Conservation (phyloP, 805 yeast species). For the Yamadazyma takamatsuzukensis region DNA sequence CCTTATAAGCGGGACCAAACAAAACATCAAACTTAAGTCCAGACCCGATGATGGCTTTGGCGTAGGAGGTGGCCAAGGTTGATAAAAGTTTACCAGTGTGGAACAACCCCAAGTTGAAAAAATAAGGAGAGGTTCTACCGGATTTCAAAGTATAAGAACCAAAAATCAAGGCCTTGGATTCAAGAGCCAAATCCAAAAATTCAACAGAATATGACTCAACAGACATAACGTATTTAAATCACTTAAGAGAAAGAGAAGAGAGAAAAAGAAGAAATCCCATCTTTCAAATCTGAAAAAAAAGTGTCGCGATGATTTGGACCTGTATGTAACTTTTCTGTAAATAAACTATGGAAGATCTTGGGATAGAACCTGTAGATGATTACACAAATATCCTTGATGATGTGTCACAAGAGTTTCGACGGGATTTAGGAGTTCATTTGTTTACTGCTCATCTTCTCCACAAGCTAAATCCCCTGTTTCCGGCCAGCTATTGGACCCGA, state of each 20-base stretch:
- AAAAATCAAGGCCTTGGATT: conserved; percentile 77
- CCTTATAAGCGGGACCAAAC: conserved; percentile 98
- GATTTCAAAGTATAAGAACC: conserved; percentile 88
- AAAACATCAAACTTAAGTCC: conserved; percentile 84
- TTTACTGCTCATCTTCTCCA: conserved; percentile 52
- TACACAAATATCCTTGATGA: conserved; percentile 18
- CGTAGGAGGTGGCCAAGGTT: conserved; percentile 84
- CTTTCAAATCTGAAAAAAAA: no score
- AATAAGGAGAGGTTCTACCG: conserved; percentile 93
- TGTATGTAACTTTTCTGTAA: background rate
- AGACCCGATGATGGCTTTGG: conserved; percentile 77
- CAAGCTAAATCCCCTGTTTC: conserved; percentile 33
- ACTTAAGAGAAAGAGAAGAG: conserved; percentile 1
- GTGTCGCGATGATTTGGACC: no score
- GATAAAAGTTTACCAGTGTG: conserved; percentile 74
- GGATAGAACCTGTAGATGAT: conserved; percentile 14
- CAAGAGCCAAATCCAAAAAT: conserved; percentile 79
- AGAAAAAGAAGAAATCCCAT: conserved; percentile 6
- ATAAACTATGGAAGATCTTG: background rate
- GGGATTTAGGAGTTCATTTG: conserved; percentile 62
- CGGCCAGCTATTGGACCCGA: conserved; percentile 42
- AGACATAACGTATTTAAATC: background rate
- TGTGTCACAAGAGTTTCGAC: conserved; percentile 48
- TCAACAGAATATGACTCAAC: conserved; percentile 53
- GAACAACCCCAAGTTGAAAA: conserved; percentile 91